These are phyloP conservation scores for Boechera stricta DNA, from an alignment of 345 rosid species.

Conservation along the genomic window DNA sequence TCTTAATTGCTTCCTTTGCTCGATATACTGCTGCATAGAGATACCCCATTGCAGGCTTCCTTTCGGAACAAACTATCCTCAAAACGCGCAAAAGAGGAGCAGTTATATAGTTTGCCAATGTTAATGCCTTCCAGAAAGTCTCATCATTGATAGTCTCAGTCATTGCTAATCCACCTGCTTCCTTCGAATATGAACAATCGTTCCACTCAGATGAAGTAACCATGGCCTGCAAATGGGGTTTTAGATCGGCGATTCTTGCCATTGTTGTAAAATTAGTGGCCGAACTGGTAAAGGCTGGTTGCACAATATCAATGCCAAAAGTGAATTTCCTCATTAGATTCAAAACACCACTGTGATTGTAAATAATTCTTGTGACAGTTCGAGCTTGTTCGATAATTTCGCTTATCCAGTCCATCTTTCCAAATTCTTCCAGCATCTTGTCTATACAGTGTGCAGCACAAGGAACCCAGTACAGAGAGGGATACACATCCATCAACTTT, in stretches of 20 bases:
- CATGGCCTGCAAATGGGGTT: conserved; percentile 76
- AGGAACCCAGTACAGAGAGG: conserved; percentile 87
- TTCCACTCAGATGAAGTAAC: conserved; percentile 88
- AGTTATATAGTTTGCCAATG: conserved; percentile 57
- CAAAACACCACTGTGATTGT: conserved; percentile 70
- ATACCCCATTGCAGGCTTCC: conserved; percentile 88
- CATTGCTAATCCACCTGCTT: conserved; percentile 71
- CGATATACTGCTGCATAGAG: conserved; percentile 78
- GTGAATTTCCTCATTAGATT: conserved; percentile 80
- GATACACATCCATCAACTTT: conserved; percentile 66
- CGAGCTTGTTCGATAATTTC: conserved; percentile 73
- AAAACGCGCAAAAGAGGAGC: conserved; percentile 72
- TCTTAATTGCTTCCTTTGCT: conserved; percentile 84
- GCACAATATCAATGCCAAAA: conserved; percentile 74
- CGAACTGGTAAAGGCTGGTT: conserved; percentile 58
- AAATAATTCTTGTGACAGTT: conserved; percentile 78
- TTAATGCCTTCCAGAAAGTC: conserved; percentile 80
- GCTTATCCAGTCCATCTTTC: conserved; percentile 59
- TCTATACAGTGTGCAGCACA: conserved; percentile 76
- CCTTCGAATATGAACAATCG: conserved; percentile 69
- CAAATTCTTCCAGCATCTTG: conserved; percentile 78
- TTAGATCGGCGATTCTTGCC: conserved; percentile 62
- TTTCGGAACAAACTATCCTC: conserved; percentile 59
- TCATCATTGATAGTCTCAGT: conserved; percentile 67
- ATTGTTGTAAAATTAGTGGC: conserved; percentile 76